These are phyloP conservation scores for Xylariaceae sp. DNA, from an alignment of 2,329 filamentous ascomycete species.

Conservation along the genomic window DNA sequence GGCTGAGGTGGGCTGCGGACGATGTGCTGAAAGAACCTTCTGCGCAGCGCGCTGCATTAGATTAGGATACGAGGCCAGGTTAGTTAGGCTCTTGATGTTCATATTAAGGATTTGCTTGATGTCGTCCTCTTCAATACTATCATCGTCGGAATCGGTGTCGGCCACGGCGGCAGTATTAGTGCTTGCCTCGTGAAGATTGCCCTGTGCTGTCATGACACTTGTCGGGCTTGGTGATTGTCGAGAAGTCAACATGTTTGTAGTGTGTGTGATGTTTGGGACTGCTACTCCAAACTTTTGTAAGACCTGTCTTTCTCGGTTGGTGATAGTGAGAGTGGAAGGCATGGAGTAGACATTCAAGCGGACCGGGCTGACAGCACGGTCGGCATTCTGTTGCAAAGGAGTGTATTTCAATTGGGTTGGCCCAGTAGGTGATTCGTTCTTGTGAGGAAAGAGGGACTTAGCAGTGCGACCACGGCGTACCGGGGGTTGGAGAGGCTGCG, in stretches of 20 bases:
- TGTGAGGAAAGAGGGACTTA: slow-evolving; percentile 48
- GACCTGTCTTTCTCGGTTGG: slow-evolving; percentile 11
- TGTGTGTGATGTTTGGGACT: neutral
- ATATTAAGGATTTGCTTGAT: slow-evolving; percentile 51
- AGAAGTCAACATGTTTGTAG: neutral
- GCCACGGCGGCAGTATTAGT: neutral
- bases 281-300: slow-evolving; percentile 20
- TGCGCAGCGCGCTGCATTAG: slow-evolving; percentile 59
- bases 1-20: slow-evolving; percentile 25
- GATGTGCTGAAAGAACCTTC: slow-evolving; percentile 48
- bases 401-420: slow-evolving; percentile 50
- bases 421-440: slow-evolving; percentile 31
- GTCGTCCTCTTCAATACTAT: slow-evolving; percentile 39
- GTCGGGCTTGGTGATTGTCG: neutral
- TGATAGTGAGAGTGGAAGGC: slow-evolving; percentile 1
- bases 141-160: slow-evolving; percentile 32
- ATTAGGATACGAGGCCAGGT: slow-evolving; percentile 62
- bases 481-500: slow-evolving; percentile 57
- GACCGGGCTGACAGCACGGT: slow-evolving; percentile 54
- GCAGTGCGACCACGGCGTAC: slow-evolving; percentile 55
- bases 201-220: neutral
- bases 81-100: slow-evolving; percentile 58
- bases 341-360: slow-evolving; percentile 1
- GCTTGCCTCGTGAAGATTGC: neutral
- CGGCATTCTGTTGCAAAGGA: slow-evolving; percentile 60